Evolutionary conservation across 2,329 filamentous ascomycete genomes (phyloP).

Genomic region (Phialophora verrucosa): DNA sequence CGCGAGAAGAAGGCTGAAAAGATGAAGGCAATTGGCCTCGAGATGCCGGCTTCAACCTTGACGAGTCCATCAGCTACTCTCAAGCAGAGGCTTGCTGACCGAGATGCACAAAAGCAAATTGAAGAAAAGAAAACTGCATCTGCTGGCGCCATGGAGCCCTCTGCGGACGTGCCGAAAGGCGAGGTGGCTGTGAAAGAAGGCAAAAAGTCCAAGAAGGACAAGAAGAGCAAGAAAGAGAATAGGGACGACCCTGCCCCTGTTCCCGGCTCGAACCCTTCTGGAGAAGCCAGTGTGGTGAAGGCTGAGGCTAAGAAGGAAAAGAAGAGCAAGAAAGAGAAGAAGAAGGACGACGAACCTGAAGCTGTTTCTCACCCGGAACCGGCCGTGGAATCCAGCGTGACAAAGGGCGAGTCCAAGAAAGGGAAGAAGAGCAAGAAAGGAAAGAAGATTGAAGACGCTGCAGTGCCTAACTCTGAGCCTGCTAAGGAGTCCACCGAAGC

Average conservation of each 20-base stretch:
- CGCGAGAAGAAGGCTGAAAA: conserved; percentile 72
- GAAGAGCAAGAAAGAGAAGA: conserved; percentile 40
- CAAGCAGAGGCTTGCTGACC: conserved; percentile 41
- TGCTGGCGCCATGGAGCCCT: conserved; percentile 37
- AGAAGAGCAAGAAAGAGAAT: conserved; percentile 43
- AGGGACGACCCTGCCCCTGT: conserved; percentile 34
- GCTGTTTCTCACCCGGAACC: conserved; percentile 29
- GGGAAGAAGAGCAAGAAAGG: conserved; percentile 15
- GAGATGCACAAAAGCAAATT: conserved; percentile 23
- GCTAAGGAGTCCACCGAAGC: neutral
- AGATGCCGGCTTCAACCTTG: conserved; percentile 75
- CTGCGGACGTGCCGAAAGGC: conserved; percentile 42
- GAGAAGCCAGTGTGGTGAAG: neutral
- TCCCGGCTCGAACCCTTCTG: conserved; percentile 16
- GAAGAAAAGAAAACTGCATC: conserved; percentile 42
- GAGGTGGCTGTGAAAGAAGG: conserved; percentile 39
- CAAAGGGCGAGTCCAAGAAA: conserved; percentile 11
- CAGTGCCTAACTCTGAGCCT: neutral
- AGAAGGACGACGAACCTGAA: conserved; percentile 35
- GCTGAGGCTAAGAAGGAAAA: conserved; percentile 42
- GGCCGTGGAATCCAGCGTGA: neutral
- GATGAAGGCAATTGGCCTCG: conserved; percentile 81
- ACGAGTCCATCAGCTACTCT: conserved; percentile 65
- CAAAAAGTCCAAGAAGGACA: conserved; percentile 45
- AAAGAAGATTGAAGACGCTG: neutral